Evolutionary conservation across 805 yeast genomes (phyloP), one percentile per base, ranked within the genome.

Genomic region (Candida tallmaniae): DNA sequence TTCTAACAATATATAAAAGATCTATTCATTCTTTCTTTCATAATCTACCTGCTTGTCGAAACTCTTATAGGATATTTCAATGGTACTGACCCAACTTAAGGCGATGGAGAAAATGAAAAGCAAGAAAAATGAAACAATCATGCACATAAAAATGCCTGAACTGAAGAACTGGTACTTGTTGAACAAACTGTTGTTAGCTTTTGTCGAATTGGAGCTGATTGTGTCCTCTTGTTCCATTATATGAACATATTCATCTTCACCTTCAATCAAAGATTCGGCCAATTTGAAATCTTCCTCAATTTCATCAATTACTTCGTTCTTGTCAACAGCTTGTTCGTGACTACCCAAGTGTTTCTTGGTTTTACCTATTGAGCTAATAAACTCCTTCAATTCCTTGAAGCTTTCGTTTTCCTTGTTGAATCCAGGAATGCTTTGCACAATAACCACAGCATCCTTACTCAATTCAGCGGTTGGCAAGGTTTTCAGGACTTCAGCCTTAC

Each of bases 1-100:
- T n/a, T 16, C 13, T 21, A 17, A 28, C 13, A 19, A 28, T 11
- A 28, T 13, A 29, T 5, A 28, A 12, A 29, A 12, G 6, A 10
- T 28, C 36, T 58, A 64, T 44, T 63, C 66, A 31, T 48, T 59
- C 54, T 76, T 78, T 56, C 70, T 74, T 42, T 66, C 72, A 37
- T 59, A 67, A 43, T 68, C 74, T 32, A 73, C 65, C 38, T 73
- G 80, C 61, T 79, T 84, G 40, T 86, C 95, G 50, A 88, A 80
- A 10, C 95, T 80, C 45, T 77, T 77, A 66, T 88, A 87, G 50
- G 90, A 75, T 47, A 88, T 83, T 52, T 83, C 80, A 45, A 88
- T 59, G 14, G 80, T 67, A 16, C 76, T 54, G 31, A 86, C 62
- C 93, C 95, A 86, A 33, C 74, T 52, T 41, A 87, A 68, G 11